phyloP scores from a whole-genome alignment of 129 eudicot species.

The Centaurea solstitialis region DNA sequence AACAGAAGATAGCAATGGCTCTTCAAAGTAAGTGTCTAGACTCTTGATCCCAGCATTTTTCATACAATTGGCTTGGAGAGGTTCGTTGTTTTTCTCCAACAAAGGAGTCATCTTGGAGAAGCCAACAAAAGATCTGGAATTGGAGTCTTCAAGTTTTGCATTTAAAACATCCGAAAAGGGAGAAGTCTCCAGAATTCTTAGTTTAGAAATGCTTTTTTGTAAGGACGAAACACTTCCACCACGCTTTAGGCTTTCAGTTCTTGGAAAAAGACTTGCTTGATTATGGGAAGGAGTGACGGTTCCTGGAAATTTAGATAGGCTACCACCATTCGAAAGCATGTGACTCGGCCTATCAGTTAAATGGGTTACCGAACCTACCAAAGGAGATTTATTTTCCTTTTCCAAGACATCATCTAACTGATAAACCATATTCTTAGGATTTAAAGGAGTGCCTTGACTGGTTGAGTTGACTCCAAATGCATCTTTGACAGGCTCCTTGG shows the following conservation, averaged over 20 bases:
- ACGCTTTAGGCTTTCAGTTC: constrained; percentile 32
- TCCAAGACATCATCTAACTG: constrained; percentile 25
- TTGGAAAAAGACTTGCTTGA: constrained; percentile 27
- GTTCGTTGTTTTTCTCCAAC: constrained; percentile 29
- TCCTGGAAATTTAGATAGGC: constrained; percentile 32
- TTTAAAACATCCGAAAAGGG: constrained; percentile 55
- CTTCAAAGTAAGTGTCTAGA: constrained; percentile 11
- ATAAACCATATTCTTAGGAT: constrained; percentile 12
- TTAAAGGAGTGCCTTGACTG: constrained; percentile 22
- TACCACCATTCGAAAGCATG: constrained; percentile 26
- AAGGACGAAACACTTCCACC: constrained; percentile 42
- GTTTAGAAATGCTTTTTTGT: constrained; percentile 74
- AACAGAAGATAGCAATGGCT: constrained; percentile 5
- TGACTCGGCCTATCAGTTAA: constrained; percentile 33
- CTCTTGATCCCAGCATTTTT: constrained; percentile 16
- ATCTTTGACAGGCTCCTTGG: constrained; percentile 24
- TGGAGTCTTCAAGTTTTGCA: constrained; percentile 49
- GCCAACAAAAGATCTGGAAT: constrained; percentile 29
- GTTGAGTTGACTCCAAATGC: constrained; percentile 21
- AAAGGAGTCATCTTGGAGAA: constrained; percentile 34
- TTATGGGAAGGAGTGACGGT: constrained; percentile 38
- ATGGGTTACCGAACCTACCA: constrained; percentile 37
- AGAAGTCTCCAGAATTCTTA: constrained; percentile 57
- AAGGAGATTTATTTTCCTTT: constrained; percentile 43
- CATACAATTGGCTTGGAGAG: constrained; percentile 13